Base-by-base conservation (phyloP, 2,329 filamentous ascomycete species). In the Fusarium multiceps region DNA sequence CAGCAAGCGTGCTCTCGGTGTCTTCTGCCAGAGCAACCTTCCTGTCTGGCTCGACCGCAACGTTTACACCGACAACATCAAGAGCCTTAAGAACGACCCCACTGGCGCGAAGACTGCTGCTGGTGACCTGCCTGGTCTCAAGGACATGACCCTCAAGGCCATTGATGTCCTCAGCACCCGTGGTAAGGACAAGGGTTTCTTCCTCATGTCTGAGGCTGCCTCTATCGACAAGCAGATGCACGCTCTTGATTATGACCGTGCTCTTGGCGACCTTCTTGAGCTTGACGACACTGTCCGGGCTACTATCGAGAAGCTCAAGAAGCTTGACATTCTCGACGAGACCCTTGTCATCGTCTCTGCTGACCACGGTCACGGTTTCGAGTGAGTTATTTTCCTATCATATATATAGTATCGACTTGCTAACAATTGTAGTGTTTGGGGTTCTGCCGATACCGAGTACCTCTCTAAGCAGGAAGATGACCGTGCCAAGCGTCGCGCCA, bases 191-290 rank as follows among this genome's bases (percentile, higher is more conserved):
- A 86, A 92, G 63, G 93, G 93, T 8, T 97, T 92, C 87, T 93
- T 96, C 85, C 85, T 97, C 76, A 96, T 97, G 93, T 89, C 90
- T 14, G 93, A 97, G 80, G 93, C 91, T 27, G 93, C 93, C 18
- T 93, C 89, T 3, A 92, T 97, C 72, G 93, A 96, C 82, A 97
- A 97, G 85, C 91, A 93, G 85, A 96, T 97, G 93, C 93, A 97
- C 82, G 79, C 84, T 4, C 87, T 96, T 21, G 93, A 96, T 82
- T 96, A 96, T 78, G 92, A 96, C 81, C 92, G 93, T 56, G 92
- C 93, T 1, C 88, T 97, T 0, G 93, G 92, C 57, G 93, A 97
- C 74, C 88, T 97, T 2, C 88, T 97, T 42, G 93, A 97, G 82
- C 87, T 97, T 34, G 93, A 97, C 76, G 92, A 97, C 80, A 94